Conservation (phyloP, 2,329 filamentous ascomycete genomes). For the Fusarium brevicatenulatum region DNA sequence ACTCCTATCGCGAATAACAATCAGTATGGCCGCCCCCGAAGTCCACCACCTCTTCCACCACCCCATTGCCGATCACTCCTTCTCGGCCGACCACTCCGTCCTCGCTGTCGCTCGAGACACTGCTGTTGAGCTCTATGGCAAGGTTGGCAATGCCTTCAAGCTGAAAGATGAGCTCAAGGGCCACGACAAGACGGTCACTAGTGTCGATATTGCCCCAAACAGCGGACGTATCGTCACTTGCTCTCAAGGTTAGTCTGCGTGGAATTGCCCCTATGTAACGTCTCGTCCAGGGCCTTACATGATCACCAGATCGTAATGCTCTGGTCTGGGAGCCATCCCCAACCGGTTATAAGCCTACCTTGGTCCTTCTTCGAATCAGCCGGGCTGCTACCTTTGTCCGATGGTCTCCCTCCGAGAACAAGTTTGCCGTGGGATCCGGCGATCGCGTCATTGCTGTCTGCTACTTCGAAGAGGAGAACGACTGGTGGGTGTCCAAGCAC, state of each 20-base stretch:
- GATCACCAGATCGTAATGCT: conserved; percentile 83
- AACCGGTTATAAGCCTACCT: conserved; percentile 92
- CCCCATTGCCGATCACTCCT: conserved; percentile 97
- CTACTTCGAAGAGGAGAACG: conserved; percentile 99
- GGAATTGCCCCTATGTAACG: background rate
- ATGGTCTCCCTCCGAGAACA: conserved; percentile 96
- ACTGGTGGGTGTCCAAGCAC: conserved; percentile 99
- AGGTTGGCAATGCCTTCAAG: conserved; percentile 77
- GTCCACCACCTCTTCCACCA: conserved; percentile 97
- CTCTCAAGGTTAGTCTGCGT: conserved; percentile 77
- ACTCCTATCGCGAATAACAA: conserved; percentile 56
- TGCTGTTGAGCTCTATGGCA: conserved; percentile 86
- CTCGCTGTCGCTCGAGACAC: conserved; percentile 93
- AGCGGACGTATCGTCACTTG: conserved; percentile 96
- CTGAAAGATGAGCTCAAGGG: conserved; percentile 93
- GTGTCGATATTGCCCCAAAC: conserved; percentile 92
- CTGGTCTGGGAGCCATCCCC: conserved; percentile 98
- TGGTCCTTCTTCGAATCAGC: conserved; percentile 97
- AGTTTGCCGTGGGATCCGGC: conserved; percentile 96
- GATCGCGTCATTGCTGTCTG: conserved; percentile 95
- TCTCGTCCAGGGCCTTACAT: conserved; percentile 12
- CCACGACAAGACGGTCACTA: conserved; percentile 96
- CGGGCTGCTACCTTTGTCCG: conserved; percentile 95
- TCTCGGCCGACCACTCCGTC: conserved; percentile 89
- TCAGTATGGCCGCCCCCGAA: conserved; percentile 83